Evolutionary conservation across 1,139 yeast species (phyloP).

Genomic region (Blastobotrys ciferrii): DNA sequence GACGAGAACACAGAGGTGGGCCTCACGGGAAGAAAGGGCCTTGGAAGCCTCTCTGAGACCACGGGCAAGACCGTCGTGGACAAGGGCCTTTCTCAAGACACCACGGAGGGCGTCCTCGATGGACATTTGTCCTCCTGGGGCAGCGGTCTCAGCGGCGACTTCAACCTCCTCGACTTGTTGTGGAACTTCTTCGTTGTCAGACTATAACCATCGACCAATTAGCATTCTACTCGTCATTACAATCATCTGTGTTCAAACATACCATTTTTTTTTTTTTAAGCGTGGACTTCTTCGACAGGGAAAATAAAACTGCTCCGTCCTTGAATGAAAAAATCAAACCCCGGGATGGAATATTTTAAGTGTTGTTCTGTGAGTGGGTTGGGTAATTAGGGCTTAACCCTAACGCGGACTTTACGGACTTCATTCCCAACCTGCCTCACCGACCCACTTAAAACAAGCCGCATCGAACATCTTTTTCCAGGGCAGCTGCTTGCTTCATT

Average conservation of each 20-base stretch:
- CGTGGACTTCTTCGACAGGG: slow-evolving; percentile 39
- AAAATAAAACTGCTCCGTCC: slow-evolving; percentile 36
- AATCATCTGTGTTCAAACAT: slow-evolving; percentile 8
- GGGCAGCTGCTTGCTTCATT: too few relatives aligned
- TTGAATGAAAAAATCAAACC: slow-evolving; percentile 11
- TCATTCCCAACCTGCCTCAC: too few relatives aligned
- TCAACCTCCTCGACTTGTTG: slow-evolving; percentile 66
- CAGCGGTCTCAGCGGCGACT: slow-evolving; percentile 74
- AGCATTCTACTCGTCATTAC: not conserved
- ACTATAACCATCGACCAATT: slow-evolving; percentile 26
- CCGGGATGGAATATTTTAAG: not conserved
- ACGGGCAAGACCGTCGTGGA: slow-evolving; percentile 99
- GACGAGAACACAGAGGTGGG: slow-evolving; percentile 95
- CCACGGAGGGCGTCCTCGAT: slow-evolving; percentile 98
- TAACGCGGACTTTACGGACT: slow-evolving; percentile 1
- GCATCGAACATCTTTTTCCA: too few relatives aligned
- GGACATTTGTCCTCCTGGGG: slow-evolving; percentile 75
- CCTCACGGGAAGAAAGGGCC: slow-evolving; percentile 93
- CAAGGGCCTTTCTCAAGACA: slow-evolving; percentile 96
- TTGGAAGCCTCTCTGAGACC: slow-evolving; percentile 99
- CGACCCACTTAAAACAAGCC: not conserved
- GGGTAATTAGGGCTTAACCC: slow-evolving; percentile 14
- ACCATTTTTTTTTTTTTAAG: slow-evolving; percentile 22
- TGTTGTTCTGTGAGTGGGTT: slow-evolving; percentile 1
- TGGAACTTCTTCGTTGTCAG: slow-evolving; percentile 41